Conservation (phyloP, 768 basidiomycete species). For the Xanthoconium purpureum region DNA sequence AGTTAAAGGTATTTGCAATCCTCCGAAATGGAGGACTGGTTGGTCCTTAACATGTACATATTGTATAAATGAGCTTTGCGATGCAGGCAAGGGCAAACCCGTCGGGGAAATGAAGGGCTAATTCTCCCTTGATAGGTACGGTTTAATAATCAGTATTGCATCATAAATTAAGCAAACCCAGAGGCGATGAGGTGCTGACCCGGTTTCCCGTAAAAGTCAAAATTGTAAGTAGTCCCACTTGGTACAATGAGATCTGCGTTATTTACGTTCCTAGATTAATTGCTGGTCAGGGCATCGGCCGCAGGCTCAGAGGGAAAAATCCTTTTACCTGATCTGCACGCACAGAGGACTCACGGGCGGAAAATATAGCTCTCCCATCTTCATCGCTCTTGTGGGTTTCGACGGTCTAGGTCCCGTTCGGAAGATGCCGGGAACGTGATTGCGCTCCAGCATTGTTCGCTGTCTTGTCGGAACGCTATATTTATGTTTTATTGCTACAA, state of each 20-base stretch:
- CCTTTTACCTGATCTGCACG: not conserved
- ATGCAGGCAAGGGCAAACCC: not conserved
- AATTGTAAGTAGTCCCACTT: not conserved
- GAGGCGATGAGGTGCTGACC: no score
- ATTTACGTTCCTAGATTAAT: not conserved
- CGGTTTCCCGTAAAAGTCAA: no score
- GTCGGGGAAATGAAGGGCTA: not conserved
- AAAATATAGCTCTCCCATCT: not conserved
- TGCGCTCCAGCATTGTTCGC: no score
- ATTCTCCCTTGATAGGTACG: not conserved
- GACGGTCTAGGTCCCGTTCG: not conserved
- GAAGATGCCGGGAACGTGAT: not conserved
- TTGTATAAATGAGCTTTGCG: not conserved
- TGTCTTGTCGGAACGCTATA: not conserved
- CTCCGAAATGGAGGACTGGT: not conserved
- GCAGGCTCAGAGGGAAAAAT: not conserved
- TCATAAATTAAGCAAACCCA: not conserved
- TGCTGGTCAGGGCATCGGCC: not conserved
- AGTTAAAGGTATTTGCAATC: not conserved
- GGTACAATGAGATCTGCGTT: not conserved
- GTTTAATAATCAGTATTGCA: not conserved
- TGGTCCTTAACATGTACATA: not conserved
- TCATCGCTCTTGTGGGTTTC: not conserved
- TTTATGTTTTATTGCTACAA: not conserved
- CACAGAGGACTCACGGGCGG: not conserved